Evolutionary conservation across 257 asterid genomes (phyloP), one percentile per base, ranked within the genome.

Genomic region (Solanum stenotomum): DNA sequence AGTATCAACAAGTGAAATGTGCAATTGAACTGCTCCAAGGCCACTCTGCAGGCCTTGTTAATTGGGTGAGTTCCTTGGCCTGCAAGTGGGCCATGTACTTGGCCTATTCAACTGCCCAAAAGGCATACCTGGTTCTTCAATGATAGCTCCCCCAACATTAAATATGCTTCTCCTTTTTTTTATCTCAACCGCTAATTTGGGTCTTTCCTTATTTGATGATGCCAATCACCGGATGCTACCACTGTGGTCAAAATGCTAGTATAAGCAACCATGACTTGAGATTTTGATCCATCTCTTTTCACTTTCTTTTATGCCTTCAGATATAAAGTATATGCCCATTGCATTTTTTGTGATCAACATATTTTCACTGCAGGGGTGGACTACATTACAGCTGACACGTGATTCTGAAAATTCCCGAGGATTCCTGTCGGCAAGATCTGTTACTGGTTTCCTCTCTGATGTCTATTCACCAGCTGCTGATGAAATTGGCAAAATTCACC

Each of bases 391-490:
- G 92, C 88, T 94, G 90, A 94, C 86, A 25, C 98, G 98, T n/a
- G 98, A 94, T 15, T 70, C 93, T 87, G 92, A 82, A 84, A 68
- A 35, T 89, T 76, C 97, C 83, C 91, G 95, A 87, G 99, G 98
- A 87, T 93, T 87, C 90, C 91, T 96, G 70, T 94, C 98, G 35
- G 93, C 98, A 86, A 94, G 98, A 92, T 91, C 96, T 84, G 96
- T 95, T 38, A 96, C 98, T 10, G 99, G 98, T 78, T 93, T 95
- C 88, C 98, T 96, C 7, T 91, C 98, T 65, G 98, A 95, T 94
- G 98, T 96, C 87, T 93, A 92, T 94, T 83, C 96, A 87, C n/a
- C 94, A 20, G 99, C 99, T 88, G 99, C 99, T 59, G 98, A 95
- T 90, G 99, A 93, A 93, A 88, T 96, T 22, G 97, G 96, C 71